These are phyloP conservation scores for Penicillium lagena DNA, from an alignment of 495 filamentous ascomycete species.

Conservation along the genomic window DNA sequence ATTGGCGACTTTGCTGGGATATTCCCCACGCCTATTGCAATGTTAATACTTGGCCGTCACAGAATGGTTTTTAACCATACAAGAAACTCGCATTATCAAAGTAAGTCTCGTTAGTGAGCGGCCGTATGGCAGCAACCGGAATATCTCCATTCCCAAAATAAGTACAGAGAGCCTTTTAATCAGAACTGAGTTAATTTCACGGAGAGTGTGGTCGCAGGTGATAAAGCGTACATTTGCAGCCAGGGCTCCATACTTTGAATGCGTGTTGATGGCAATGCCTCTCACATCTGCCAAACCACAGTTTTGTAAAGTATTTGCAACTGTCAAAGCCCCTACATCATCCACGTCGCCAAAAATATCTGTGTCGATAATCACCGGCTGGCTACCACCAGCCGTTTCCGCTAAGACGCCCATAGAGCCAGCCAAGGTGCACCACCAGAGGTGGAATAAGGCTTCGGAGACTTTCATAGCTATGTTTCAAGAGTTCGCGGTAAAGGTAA, in stretches of 20 bases:
- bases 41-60: too few relatives aligned
- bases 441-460: too few relatives aligned
- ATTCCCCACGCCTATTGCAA: neutral
- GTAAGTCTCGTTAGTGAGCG: neutral
- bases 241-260: neutral
- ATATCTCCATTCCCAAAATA: conserved; percentile 1
- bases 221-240: neutral
- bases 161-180: neutral
- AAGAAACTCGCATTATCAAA: neutral
- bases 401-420: too few relatives aligned
- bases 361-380: neutral
- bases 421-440: too few relatives aligned
- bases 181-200: too few relatives aligned
- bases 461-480: too few relatives aligned
- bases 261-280: conserved; percentile 1
- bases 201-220: too few relatives aligned
- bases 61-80: neutral
- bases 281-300: conserved; percentile 1
- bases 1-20: neutral
- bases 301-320: neutral
- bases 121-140: neutral
- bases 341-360: conserved; percentile 1
- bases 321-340: neutral
- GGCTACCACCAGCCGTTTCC: neutral
- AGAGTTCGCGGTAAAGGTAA: too few relatives aligned